Percentiles rank a stretch among this genome's conserved stretches.
These are phyloP conservation scores for Fusarium sp. DNA, from an alignment of 2,329 filamentous ascomycete genomes.

Conservation along the genomic window DNA sequence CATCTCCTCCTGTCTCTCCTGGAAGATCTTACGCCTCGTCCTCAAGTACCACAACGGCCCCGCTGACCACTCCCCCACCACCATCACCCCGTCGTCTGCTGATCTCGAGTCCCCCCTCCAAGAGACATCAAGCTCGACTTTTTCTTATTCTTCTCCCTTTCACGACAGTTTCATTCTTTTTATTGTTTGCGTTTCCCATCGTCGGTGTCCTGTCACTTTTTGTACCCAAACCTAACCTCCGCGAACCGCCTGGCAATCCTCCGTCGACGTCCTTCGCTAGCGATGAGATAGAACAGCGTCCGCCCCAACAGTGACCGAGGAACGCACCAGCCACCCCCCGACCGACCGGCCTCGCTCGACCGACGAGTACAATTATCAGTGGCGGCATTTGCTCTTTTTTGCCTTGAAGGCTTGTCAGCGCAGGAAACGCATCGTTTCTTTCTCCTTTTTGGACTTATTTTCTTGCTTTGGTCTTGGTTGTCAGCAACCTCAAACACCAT, in stretches of 20 bases:
- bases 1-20: constrained; percentile 14
- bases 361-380: constrained; percentile 10
- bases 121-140: constrained; percentile 24
- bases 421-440: background rate
- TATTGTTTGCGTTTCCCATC: constrained; percentile 10
- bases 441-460: background rate
- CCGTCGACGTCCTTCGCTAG: constrained; percentile 24
- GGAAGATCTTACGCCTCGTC: constrained; percentile 15
- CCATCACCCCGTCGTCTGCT: constrained; percentile 42
- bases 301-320: constrained; percentile 28
- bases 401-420: background rate
- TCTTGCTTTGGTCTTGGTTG: background rate
- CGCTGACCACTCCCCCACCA: constrained; percentile 40
- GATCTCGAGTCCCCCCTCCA: constrained; percentile 36
- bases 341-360: constrained; percentile 18
- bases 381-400: constrained; percentile 1
- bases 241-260: constrained; percentile 2
- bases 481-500: constrained; percentile 23
- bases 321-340: constrained; percentile 32
- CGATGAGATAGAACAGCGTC: constrained; percentile 41
- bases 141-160: constrained; percentile 23
- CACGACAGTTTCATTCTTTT: constrained; percentile 23
- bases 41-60: constrained; percentile 37
- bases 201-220: background rate
- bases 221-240: background rate